Conservation (phyloP, 202 grass and related monocot genomes). For the Eragrostis tef region DNA sequence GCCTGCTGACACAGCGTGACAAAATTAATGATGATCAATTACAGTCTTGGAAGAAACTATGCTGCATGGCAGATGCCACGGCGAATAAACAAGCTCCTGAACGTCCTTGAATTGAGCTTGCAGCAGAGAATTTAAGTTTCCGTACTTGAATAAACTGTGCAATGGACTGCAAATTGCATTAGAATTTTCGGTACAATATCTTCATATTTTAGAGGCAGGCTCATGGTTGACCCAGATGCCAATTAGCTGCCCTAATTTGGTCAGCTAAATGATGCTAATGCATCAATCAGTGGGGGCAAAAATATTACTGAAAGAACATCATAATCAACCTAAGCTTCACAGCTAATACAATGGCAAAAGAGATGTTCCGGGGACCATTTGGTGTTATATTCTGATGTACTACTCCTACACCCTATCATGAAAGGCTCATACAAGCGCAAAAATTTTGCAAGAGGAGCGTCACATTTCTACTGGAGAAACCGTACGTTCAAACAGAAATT, state of each 20-base stretch:
- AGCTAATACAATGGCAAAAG: not conserved
- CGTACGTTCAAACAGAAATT: not conserved
- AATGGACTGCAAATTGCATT: constrained; percentile 28
- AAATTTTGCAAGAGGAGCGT: too few relatives aligned
- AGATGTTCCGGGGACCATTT: not conserved
- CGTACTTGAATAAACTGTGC: constrained; percentile 11
- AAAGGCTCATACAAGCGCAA: not conserved
- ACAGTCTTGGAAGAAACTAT: not conserved
- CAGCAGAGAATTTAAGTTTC: constrained; percentile 17
- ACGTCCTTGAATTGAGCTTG: not conserved
- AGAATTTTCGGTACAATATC: not conserved
- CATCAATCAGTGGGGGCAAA: not conserved
- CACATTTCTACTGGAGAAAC: not conserved
- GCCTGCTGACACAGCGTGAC: constrained; percentile 14
- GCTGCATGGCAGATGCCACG: too few relatives aligned
- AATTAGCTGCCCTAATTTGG: not conserved
- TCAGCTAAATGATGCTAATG: constrained; percentile 16
- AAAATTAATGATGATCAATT: not conserved
- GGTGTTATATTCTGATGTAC: not conserved
- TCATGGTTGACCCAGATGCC: constrained; percentile 34
- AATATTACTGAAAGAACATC: not conserved
- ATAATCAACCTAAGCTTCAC: not conserved
- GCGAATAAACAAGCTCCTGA: not conserved
- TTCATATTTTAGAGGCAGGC: not conserved
- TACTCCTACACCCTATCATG: not conserved